These are phyloP conservation scores for Ascobolus immersus DNA, from an alignment of 495 filamentous ascomycete species.

Conservation along the genomic window DNA sequence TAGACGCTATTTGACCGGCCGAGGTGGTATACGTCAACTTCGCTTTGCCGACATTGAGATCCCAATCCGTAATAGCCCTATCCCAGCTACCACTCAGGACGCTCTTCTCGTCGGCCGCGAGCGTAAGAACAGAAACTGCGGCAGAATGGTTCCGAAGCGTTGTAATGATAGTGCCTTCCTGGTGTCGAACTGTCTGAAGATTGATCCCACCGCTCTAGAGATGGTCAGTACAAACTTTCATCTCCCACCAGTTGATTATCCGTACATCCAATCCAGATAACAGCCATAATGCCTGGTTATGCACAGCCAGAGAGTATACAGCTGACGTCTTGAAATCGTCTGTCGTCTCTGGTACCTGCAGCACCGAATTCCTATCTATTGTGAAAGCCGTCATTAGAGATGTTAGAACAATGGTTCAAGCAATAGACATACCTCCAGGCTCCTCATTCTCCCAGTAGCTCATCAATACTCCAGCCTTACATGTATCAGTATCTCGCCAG, in stretches of 20 bases:
- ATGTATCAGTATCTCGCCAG: too few relatives aligned
- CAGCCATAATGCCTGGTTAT: slow-evolving; percentile 73
- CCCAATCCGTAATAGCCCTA: slow-evolving; percentile 81
- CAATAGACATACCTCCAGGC: slow-evolving; percentile 16
- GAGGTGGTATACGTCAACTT: slow-evolving; percentile 47
- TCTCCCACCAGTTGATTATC: too few relatives aligned
- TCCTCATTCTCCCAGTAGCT: slow-evolving; percentile 88
- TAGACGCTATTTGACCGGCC: slow-evolving; percentile 61
- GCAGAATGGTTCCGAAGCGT: slow-evolving; percentile 65
- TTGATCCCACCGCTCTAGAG: slow-evolving; percentile 56
- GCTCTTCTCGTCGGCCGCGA: slow-evolving; percentile 65
- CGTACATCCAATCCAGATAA: slow-evolving; percentile 50
- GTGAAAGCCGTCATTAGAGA: neutral
- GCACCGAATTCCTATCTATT: slow-evolving; percentile 1
- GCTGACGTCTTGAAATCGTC: slow-evolving; percentile 32
- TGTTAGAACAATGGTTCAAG: neutral
- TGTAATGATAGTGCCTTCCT: slow-evolving; percentile 71
- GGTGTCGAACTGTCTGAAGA: slow-evolving; percentile 77
- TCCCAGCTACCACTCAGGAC: slow-evolving; percentile 92
- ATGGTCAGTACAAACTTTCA: too few relatives aligned
- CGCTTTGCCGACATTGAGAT: slow-evolving; percentile 64
- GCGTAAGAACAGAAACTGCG: slow-evolving; percentile 64
- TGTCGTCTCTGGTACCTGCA: slow-evolving; percentile 11
- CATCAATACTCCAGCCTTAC: too few relatives aligned
- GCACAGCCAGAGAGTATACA: slow-evolving; percentile 80